Percentiles rank a stretch among this genome's conserved stretches.
phyloP scores from a whole-genome alignment of 83 land plant genomes.

The Diphasiastrum complanatum region DNA sequence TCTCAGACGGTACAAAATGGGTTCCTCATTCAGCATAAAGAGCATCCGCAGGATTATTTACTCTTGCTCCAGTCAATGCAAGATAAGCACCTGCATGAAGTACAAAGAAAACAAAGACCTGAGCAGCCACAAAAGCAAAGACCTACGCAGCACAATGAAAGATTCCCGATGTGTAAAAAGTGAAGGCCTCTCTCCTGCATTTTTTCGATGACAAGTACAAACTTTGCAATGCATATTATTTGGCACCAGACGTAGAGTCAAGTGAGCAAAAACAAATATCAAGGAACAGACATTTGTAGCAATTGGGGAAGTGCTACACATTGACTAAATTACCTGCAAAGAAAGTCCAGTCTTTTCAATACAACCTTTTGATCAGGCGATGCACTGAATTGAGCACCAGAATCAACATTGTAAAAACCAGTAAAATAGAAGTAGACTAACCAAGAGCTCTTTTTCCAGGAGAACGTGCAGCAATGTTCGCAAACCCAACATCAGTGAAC shows the following conservation, averaged over 20 bases:
- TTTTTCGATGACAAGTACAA: too few species aligned
- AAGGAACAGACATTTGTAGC: too few species aligned
- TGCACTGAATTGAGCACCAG: too few species aligned
- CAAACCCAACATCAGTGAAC: conserved; percentile 96
- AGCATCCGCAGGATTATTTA: conserved; percentile 81
- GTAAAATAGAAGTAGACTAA: conserved; percentile 21
- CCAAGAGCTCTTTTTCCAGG: conserved; percentile 91
- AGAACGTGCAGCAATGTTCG: conserved; percentile 68
- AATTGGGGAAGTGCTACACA: too few species aligned
- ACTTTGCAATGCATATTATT: too few species aligned
- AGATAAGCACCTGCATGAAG: conserved; percentile 78
- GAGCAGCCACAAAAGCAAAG: not conserved
- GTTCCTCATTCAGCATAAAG: conserved; percentile 79
- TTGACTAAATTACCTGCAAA: too few species aligned
- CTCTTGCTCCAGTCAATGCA: conserved; percentile 80
- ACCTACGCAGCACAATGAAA: not conserved
- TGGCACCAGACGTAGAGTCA: too few species aligned
- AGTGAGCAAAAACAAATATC: too few species aligned
- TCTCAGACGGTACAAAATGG: conserved; percentile 78
- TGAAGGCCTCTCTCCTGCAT: too few species aligned
- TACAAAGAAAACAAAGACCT: not conserved
- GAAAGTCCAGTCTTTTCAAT: too few species aligned
- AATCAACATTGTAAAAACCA: too few species aligned
- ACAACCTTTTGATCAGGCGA: too few species aligned
- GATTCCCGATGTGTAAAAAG: not conserved